Evolutionary conservation across 306 rosid genomes (phyloP).

Genomic region (Begonia peltatifolia): DNA sequence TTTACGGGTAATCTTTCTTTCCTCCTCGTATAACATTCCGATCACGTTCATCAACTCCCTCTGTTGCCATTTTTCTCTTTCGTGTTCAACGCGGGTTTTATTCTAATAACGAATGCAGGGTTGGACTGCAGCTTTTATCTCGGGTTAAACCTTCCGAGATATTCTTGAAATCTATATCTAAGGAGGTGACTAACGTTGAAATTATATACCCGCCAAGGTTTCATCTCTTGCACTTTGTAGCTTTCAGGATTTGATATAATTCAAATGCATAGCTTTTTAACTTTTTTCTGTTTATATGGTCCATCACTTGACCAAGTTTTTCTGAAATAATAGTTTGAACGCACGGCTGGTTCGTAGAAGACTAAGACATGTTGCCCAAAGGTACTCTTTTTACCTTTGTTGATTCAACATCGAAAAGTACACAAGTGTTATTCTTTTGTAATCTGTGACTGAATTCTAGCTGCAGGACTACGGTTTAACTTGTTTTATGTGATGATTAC

Average conservation of each 20-base stretch:
- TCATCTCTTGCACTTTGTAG: conserved; percentile 6
- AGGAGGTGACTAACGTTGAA: conserved; percentile 62
- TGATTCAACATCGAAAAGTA: not conserved
- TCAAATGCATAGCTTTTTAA: too few relatives aligned
- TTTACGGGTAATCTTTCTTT: conserved; percentile 42
- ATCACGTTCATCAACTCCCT: not conserved
- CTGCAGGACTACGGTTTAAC: too few relatives aligned
- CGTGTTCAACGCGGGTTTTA: not conserved
- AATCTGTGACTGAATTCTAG: not conserved
- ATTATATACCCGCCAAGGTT: conserved; percentile 80
- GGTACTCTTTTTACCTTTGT: conserved; percentile 25
- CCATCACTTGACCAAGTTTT: conserved; percentile 1
- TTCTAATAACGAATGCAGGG: conserved; percentile 24
- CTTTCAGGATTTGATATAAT: not conserved
- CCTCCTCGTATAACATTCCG: not conserved
- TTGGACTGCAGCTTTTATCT: conserved; percentile 69
- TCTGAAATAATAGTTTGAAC: conserved; percentile 48
- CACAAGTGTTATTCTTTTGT: not conserved
- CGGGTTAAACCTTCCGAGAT: conserved; percentile 87
- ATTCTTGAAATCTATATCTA: conserved; percentile 63
- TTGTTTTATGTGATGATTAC: too few relatives aligned
- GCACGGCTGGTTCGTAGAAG: conserved; percentile 80
- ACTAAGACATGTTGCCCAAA: conserved; percentile 63
- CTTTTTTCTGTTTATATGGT: too few relatives aligned
- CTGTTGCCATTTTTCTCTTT: not conserved